phyloP scores from a whole-genome alignment of 129 eudicot genomes.

The Silybum marianum region DNA sequence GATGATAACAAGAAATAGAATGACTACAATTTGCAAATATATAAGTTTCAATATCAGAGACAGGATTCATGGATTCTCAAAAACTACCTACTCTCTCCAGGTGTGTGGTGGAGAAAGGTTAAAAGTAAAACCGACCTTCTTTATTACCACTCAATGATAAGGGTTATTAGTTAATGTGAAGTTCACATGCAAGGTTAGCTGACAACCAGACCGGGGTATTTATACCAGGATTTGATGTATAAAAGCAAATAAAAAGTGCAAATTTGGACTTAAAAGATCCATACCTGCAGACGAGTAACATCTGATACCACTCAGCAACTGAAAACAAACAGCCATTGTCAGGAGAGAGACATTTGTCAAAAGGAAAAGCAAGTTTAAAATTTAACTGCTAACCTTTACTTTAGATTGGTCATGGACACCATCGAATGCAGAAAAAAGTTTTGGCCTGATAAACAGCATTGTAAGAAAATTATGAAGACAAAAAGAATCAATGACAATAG shows the following conservation, averaged over 20 bases:
- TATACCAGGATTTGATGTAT: constrained; percentile 15
- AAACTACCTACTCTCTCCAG: too few species aligned
- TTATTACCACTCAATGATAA: background rate
- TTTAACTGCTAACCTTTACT: constrained; percentile 57
- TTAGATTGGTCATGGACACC: constrained; percentile 41
- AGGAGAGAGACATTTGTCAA: constrained; percentile 19
- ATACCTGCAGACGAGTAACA: constrained; percentile 80
- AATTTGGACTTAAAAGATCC: background rate
- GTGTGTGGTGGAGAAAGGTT: background rate
- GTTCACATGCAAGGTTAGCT: background rate
- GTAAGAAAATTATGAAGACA: constrained; percentile 33
- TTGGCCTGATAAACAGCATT: constrained; percentile 58
- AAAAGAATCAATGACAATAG: constrained; percentile 17
- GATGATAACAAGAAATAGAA: constrained; percentile 2
- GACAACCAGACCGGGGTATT: background rate
- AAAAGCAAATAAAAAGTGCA: constrained; percentile 13
- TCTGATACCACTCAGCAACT: constrained; percentile 59
- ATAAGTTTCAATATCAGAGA: background rate
- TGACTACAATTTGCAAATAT: background rate
- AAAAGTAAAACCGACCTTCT: background rate
- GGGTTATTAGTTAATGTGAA: background rate
- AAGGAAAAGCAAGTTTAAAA: background rate
- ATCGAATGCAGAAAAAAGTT: constrained; percentile 23
- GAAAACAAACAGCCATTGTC: constrained; percentile 34
- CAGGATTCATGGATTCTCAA: background rate